Percentiles rank a stretch among this genome's conserved stretches.
Conservation (phyloP, 441 rosid species). For the Eruca vesicaria region DNA sequence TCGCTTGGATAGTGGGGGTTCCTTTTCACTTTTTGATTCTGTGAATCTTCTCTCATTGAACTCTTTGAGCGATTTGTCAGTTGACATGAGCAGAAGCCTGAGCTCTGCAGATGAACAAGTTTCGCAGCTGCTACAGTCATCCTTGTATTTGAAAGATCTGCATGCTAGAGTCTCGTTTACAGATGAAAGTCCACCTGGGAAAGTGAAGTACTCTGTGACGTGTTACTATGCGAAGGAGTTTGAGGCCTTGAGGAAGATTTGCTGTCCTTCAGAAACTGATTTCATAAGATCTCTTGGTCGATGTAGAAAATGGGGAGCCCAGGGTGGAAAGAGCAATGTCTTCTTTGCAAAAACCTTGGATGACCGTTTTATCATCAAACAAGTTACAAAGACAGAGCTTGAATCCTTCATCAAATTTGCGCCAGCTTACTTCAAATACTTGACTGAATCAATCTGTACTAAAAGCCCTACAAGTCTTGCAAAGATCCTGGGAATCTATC, state of each 20-base stretch:
- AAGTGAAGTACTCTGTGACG: slow-evolving; percentile 59
- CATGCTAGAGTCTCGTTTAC: slow-evolving; percentile 60
- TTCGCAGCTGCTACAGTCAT: slow-evolving; percentile 52
- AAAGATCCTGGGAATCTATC: slow-evolving; percentile 78
- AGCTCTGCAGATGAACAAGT: slow-evolving; percentile 59
- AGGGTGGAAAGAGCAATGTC: slow-evolving; percentile 83
- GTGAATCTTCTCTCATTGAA: slow-evolving; percentile 44
- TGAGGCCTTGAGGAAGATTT: slow-evolving; percentile 69
- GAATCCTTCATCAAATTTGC: slow-evolving; percentile 78
- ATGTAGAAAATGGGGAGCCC: slow-evolving; percentile 85
- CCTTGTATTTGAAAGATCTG: slow-evolving; percentile 49
- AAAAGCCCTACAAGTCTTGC: slow-evolving; percentile 77
- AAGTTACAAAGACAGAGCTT: slow-evolving; percentile 77
- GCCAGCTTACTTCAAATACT: slow-evolving; percentile 62
- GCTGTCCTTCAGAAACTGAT: slow-evolving; percentile 70
- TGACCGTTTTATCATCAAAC: slow-evolving; percentile 73
- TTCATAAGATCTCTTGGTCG: slow-evolving; percentile 73
- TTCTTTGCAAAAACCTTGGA: slow-evolving; percentile 82
- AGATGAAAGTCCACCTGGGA: slow-evolving; percentile 62
- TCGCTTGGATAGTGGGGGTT: slow-evolving; percentile 45
- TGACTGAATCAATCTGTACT: slow-evolving; percentile 55
- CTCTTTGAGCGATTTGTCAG: slow-evolving; percentile 50
- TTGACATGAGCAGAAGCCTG: slow-evolving; percentile 52
- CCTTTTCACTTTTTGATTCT: slow-evolving; percentile 54
- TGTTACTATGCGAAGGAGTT: slow-evolving; percentile 75